phyloP scores from a whole-genome alignment of 1,284 basidiomycete genomes.

The Rugosomyces carneus region DNA sequence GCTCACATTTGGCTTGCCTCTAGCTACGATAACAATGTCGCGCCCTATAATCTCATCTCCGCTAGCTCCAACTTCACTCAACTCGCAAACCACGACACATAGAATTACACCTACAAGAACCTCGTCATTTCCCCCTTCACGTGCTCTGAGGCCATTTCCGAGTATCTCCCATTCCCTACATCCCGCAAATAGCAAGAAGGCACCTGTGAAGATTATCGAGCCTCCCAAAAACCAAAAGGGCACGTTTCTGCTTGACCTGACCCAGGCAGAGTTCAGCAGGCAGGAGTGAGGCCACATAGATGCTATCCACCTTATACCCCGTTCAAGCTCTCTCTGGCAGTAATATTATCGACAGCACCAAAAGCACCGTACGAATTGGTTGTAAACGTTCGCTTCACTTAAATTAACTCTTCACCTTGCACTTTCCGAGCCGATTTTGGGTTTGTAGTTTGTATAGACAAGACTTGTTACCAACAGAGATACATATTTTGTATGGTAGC shows the following conservation, averaged over 20 bases:
- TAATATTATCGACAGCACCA: slow-evolving; percentile 10
- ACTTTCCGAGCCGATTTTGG: slow-evolving; percentile 6
- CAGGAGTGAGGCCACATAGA: slow-evolving; percentile 44
- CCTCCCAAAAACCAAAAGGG: slow-evolving; percentile 64
- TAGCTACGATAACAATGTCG: slow-evolving; percentile 30
- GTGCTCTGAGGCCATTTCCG: slow-evolving; percentile 69
- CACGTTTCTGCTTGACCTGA: slow-evolving; percentile 70
- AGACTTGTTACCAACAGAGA: slow-evolving; percentile 1
- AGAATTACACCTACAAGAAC: slow-evolving; percentile 34
- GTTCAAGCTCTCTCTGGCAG: slow-evolving; percentile 14
- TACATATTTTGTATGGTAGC: background rate
- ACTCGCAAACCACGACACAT: slow-evolving; percentile 19
- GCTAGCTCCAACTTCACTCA: slow-evolving; percentile 38
- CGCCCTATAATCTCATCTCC: slow-evolving; percentile 54
- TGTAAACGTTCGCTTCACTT: slow-evolving; percentile 4
- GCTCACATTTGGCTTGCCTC: background rate
- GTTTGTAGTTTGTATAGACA: slow-evolving; percentile 10
- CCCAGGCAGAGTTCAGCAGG: slow-evolving; percentile 73
- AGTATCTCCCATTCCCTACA: slow-evolving; percentile 44
- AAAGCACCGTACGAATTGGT: background rate
- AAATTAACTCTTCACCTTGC: slow-evolving; percentile 1
- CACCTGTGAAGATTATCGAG: slow-evolving; percentile 63
- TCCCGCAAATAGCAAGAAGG: slow-evolving; percentile 26
- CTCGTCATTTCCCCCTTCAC: slow-evolving; percentile 58
- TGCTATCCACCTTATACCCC: background rate